Evolutionary conservation across 2,329 filamentous ascomycete genomes (phyloP), one percentile per base, ranked within the genome.

Genomic region (Cladosporium sp.): DNA sequence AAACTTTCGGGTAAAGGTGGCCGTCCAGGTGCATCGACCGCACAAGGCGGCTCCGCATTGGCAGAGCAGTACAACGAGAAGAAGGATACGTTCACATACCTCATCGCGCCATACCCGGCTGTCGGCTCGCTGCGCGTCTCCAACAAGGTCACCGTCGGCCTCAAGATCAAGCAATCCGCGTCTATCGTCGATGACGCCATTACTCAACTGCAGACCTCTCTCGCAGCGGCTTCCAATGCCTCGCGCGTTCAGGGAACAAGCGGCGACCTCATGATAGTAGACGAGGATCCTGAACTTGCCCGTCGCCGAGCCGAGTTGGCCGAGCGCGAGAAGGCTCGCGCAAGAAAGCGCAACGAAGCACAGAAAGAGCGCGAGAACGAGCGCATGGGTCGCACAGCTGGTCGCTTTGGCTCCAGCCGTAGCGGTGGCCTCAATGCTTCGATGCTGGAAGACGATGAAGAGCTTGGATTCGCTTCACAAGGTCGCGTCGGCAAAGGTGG

Each of bases 21-120:
- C 37, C 28, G 28, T 9, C 8, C 28, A 5, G 28, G 51, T n/a
- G 47, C 58, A 3, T 49, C 59, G 13, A n/a, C 42, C 10, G 15
- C 36, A 9, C 36, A 39, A 39, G 36, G 36, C 13, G 36, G 36
- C 36, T 17, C 15, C 8, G 28, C 57, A n/a, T 24, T 54, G 13
- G 62, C 53, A 65, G 82, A 85, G 65, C 77, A 81, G 2, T 88
- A 89, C 75, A 78, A 85, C 60, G 82, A 86, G 65, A 78, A 84
- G 25, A 82, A 87, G 60, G 89, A 93, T 65, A 83, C 86, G 6
- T 88, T 90, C 71, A 89, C 87, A 65, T 93, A 92, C 67, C 83
- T 90, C 7, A 86, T 86, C 2, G 85, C 87, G 1, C 88, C 89
- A 0, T 84, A 89, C 64, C 77, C 89, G 58, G 79, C 81, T 25